Base-by-base conservation (phyloP, 192 early-diverging fungal species). In the Neocallimastix lanati region DNA sequence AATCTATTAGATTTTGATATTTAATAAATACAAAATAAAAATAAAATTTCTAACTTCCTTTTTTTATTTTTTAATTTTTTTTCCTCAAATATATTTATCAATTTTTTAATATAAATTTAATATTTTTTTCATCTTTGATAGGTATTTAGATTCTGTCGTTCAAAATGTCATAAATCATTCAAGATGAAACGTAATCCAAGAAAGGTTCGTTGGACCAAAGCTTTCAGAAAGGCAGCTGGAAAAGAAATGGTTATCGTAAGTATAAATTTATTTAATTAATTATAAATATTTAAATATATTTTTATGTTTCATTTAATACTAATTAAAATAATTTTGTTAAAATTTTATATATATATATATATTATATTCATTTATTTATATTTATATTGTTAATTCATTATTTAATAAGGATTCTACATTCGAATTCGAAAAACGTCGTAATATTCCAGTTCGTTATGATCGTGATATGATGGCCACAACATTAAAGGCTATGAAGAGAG, bases 161-260 rank as follows among this genome's bases (percentile, higher is more conserved):
- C 96, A 82, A 98, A 99, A 89, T 99, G 98, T 88, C 96, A 98
- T 93, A 95, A 94, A 84, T 98, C 96, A 88, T 99, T 99, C 88
- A 99, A 99, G 86, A 96, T 98, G 94, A 98, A 98, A 91, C 92
- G 98, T 76, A 98, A 98, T 89, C 98, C 98, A 37, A 91, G 98
- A 82, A 99, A 99, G 91, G 96, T 99, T 79, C 90, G 93, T 81
- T 99, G 98, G 98, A 99, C 98, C 79, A 99, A 99, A 92, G 96
- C 98, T 14, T 99, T 99, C 95, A 90, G 98, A 80, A 94, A 93
- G 85, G 92, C 98, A 18, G 94, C 95, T 21, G 98, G 98, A 84
- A 99, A 99, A 88, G 98, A 99, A 88, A 99, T 99, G 98, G 90
- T 93, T 7, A 96, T 99, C 81, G 95, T 93, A 92, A 79, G 90